Evolutionary conservation across 305 asterid species (phyloP).

Genomic region (Solanum hybrid): DNA sequence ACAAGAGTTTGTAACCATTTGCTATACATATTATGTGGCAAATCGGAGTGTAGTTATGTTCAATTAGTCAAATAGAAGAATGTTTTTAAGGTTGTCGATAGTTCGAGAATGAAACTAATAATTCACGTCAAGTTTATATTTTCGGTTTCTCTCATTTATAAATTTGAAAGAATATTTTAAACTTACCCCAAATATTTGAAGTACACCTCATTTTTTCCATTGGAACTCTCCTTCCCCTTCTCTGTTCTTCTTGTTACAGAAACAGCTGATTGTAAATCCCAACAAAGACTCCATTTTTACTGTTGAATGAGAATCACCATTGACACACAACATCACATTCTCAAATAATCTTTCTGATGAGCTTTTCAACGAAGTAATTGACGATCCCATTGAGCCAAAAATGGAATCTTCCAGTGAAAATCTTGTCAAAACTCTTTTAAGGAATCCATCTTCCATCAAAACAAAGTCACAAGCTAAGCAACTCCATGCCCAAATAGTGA

Average conservation of each 20-base stretch:
- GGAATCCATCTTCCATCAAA: constrained; percentile 41
- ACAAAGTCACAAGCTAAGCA: constrained; percentile 64
- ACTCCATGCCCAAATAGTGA: constrained; percentile 65
- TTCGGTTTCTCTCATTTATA: neutral
- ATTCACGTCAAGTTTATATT: neutral
- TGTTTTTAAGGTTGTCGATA: fast-evolving
- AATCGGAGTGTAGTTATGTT: neutral
- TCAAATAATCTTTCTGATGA: neutral
- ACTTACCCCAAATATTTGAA: neutral
- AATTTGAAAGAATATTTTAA: neutral
- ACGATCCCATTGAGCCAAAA: constrained; percentile 1
- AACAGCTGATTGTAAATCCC: neutral
- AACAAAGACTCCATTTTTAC: neutral
- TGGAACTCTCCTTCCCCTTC: neutral
- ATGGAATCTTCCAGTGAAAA: neutral
- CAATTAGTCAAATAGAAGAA: fast-evolving
- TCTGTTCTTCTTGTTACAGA: neutral
- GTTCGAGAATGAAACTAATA: neutral
- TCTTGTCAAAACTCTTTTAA: constrained; percentile 22
- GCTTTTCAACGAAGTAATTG: neutral
- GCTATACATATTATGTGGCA: fast-evolving
- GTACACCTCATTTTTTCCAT: neutral
- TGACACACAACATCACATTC: neutral
- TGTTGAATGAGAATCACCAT: neutral
- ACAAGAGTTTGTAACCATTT: neutral